Evolutionary conservation across 2,329 filamentous ascomycete genomes (phyloP).

Genomic region (Colletotrichum endophyticum): DNA sequence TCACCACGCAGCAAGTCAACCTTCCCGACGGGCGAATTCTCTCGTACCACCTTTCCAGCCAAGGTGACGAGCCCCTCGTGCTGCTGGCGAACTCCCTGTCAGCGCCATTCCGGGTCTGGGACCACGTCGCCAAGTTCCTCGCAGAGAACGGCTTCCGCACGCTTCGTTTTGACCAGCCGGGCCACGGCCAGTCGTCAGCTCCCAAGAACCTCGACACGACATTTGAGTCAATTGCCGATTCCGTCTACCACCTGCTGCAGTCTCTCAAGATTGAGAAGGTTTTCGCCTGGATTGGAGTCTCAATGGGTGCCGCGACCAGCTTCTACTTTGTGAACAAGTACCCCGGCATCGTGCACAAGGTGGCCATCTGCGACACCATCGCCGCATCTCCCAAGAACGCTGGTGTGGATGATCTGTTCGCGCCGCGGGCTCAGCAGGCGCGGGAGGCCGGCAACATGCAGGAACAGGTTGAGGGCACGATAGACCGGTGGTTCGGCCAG

Average conservation of each 20-base stretch:
- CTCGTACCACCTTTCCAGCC: slow-evolving; percentile 32
- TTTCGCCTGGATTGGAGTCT: slow-evolving; percentile 48
- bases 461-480: slow-evolving; percentile 31
- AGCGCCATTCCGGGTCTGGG: slow-evolving; percentile 41
- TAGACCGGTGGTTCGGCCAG: slow-evolving; percentile 46
- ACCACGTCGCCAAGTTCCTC: slow-evolving; percentile 39
- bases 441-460: slow-evolving; percentile 36
- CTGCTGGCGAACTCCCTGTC: slow-evolving; percentile 45
- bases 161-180: slow-evolving; percentile 47
- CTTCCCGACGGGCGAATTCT: slow-evolving; percentile 31
- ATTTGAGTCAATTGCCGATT: slow-evolving; percentile 42
- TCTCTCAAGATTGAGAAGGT: slow-evolving; percentile 34
- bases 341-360: slow-evolving; percentile 39
- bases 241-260: slow-evolving; percentile 38
- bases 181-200: slow-evolving; percentile 42
- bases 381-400: slow-evolving; percentile 40
- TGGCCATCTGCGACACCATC: slow-evolving; percentile 46
- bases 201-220: slow-evolving; percentile 40
- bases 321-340: slow-evolving; percentile 42
- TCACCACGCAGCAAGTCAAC: slow-evolving; percentile 25
- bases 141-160: slow-evolving; percentile 40
- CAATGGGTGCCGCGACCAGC: slow-evolving; percentile 47
- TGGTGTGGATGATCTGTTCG: slow-evolving; percentile 40
- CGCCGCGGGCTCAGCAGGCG: slow-evolving; percentile 36
- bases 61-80: slow-evolving; percentile 32